phyloP scores from a whole-genome alignment of 371 early-diverging fungal species.

The Apophysomyces elegans region DNA sequence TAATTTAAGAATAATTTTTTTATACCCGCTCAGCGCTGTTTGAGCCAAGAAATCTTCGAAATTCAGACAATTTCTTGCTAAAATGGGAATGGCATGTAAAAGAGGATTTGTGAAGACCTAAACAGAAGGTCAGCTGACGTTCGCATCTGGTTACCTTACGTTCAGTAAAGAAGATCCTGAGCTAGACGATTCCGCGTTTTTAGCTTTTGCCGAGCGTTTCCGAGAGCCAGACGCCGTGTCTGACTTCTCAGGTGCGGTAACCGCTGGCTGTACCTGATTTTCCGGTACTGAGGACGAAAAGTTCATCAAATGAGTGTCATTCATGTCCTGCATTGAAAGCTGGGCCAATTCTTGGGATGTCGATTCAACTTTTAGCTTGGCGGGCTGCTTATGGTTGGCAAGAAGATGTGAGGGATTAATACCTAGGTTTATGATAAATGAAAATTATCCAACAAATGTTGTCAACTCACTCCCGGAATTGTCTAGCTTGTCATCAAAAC shows the following conservation, averaged over 20 bases:
- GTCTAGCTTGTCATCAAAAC: constrained; percentile 22
- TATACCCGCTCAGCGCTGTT: constrained; percentile 47
- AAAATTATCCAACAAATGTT: neutral
- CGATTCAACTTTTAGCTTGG: constrained; percentile 12
- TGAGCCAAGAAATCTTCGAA: constrained; percentile 55
- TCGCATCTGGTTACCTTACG: neutral
- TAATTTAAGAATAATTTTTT: neutral
- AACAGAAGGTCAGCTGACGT: neutral
- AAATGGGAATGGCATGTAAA: constrained; percentile 54
- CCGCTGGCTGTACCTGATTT: neutral
- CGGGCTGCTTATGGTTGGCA: constrained; percentile 1
- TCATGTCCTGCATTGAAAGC: constrained; percentile 12
- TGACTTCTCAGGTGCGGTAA: neutral
- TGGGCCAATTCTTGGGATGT: constrained; percentile 10
- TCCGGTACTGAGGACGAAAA: neutral
- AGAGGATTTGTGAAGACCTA: constrained; percentile 55
- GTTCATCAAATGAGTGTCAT: neutral
- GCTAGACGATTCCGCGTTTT: neutral
- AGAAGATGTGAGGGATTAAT: constrained; percentile 14
- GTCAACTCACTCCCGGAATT: constrained; percentile 12
- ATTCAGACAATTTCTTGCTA: constrained; percentile 52
- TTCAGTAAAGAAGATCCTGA: constrained; percentile 8
- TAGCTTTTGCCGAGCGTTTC: constrained; percentile 1
- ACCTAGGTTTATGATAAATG: constrained; percentile 1
- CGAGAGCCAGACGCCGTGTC: neutral